Evolutionary conservation across 306 rosid species (phyloP), one percentile per base, ranked within the genome.

Genomic region (Ceratonia siliqua): DNA sequence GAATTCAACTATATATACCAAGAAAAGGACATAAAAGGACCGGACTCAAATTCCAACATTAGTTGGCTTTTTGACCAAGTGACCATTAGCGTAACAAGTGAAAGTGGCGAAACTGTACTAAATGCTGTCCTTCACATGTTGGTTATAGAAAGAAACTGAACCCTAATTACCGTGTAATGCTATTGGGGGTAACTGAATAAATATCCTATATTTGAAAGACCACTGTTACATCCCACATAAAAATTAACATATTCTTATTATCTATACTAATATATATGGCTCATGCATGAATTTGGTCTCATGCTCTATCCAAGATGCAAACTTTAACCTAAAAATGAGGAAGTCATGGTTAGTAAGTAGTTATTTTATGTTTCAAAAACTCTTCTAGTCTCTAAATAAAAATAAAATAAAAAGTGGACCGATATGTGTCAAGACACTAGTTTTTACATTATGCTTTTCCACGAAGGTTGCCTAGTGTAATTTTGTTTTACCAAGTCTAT

Each of bases 41-140:
- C n/a, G n/a, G n/a, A n/a, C n/a, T n/a, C n/a, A n/a, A n/a, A n/a
- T n/a, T n/a, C n/a, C 9, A 25, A 33, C n/a, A 55, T 50, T 35
- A n/a, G 54, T 6, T 69, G 17, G 24, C n/a, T 49, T 21, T 21
- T 2, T 5, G 38, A 73, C 45, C 32, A 43, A 28, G 32, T 18
- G 49, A 59, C 28, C 33, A 39, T 62, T 15, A 25, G 48, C n/a
- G 52, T 42, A 10, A 10, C 18, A 18, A 42, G 21, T 54, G 25
- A 25, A 62, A 50, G 64, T 52, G 35, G 43, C 35, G 13, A 59
- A 15, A 5, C 20, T 25, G 57, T 8, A 25, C 25, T 42, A 18
- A 54, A 64, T 64, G 66, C 67, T 25, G 13, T 13, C 25, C 38
- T 75, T 67, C 75, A 68, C 39, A 32, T 8, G n/a, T 56, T 67